Conservation (phyloP, 495 filamentous ascomycete genomes). For the Viridothelium virens region DNA sequence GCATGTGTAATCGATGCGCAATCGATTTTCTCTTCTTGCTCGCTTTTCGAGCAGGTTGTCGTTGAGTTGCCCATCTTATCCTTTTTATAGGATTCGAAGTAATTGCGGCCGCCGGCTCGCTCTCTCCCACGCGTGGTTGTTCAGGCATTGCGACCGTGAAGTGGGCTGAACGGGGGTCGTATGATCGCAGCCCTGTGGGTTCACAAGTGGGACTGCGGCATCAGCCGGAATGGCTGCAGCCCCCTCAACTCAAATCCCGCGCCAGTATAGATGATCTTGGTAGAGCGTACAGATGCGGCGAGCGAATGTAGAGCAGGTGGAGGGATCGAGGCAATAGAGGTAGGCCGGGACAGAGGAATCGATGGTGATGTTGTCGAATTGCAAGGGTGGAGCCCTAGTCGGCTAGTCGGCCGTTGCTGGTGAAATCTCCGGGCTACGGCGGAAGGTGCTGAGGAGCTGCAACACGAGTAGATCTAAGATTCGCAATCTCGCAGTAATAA, state of each 20-base stretch:
- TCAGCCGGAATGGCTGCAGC: constrained; percentile 5
- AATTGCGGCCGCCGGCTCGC: constrained; percentile 24
- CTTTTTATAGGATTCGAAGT: constrained; percentile 52
- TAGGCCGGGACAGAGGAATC: background rate
- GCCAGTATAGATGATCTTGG: background rate
- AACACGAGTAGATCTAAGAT: no score
- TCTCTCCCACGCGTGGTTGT: constrained; percentile 27
- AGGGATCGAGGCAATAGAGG: background rate
- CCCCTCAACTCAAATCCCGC: background rate
- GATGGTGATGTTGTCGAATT: constrained; percentile 8
- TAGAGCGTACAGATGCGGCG: no score
- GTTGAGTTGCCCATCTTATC: constrained; percentile 90
- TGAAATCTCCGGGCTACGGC: constrained; percentile 3
- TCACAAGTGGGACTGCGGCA: background rate
- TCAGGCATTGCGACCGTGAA: constrained; percentile 21
- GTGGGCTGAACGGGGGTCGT: background rate
- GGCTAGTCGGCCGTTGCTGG: constrained; percentile 3
- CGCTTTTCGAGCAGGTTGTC: constrained; percentile 63
- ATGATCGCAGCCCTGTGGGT: background rate
- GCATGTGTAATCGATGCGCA: constrained; percentile 65
- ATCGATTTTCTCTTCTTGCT: constrained; percentile 77
- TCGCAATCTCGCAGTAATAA: no score
- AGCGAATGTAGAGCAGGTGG: background rate
- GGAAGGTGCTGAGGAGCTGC: background rate
- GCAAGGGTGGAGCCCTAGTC: background rate